Conservation (phyloP, 2,329 filamentous ascomycete species). For the Penicillium decumbens region DNA sequence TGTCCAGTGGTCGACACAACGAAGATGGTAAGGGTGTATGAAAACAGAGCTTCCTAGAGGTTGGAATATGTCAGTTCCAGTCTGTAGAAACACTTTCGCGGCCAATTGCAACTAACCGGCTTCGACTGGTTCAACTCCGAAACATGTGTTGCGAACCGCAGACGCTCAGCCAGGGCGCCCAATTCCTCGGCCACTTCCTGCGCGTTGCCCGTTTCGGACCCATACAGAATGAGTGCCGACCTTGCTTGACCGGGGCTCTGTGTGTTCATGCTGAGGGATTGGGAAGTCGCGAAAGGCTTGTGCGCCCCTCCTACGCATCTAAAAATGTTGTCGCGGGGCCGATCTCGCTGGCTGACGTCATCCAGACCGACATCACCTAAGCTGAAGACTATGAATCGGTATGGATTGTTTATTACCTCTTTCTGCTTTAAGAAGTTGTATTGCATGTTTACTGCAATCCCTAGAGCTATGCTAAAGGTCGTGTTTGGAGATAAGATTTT, state of each 20-base stretch:
- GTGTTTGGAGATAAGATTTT: not conserved
- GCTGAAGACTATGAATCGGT: not conserved
- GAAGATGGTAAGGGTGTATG: conserved; percentile 55
- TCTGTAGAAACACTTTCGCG: not conserved
- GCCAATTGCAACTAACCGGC: conserved; percentile 55
- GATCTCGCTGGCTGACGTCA: conserved; percentile 31
- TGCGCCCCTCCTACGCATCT: conserved; percentile 15
- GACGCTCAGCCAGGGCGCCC: conserved; percentile 65
- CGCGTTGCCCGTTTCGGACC: conserved; percentile 90
- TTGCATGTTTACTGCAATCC: not conserved
- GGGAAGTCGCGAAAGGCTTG: conserved; percentile 4
- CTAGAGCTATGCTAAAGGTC: not conserved
- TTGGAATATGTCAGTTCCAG: not conserved
- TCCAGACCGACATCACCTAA: conserved; percentile 11
- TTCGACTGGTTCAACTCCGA: conserved; percentile 72
- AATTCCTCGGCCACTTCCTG: conserved; percentile 88
- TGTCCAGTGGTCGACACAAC: conserved; percentile 90
- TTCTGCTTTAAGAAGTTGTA: not conserved
- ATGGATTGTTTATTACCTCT: not conserved
- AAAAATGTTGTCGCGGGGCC: conserved; percentile 17
- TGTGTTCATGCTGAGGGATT: conserved; percentile 23
- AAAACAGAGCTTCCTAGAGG: conserved; percentile 32
- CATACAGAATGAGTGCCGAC: conserved; percentile 73
- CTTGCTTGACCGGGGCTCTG: conserved; percentile 24
- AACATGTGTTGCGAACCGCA: conserved; percentile 72